Percentiles rank a stretch among this genome's conserved stretches.
Conservation (phyloP, 2,329 filamentous ascomycete genomes). For the Nigrospora oryzae region DNA sequence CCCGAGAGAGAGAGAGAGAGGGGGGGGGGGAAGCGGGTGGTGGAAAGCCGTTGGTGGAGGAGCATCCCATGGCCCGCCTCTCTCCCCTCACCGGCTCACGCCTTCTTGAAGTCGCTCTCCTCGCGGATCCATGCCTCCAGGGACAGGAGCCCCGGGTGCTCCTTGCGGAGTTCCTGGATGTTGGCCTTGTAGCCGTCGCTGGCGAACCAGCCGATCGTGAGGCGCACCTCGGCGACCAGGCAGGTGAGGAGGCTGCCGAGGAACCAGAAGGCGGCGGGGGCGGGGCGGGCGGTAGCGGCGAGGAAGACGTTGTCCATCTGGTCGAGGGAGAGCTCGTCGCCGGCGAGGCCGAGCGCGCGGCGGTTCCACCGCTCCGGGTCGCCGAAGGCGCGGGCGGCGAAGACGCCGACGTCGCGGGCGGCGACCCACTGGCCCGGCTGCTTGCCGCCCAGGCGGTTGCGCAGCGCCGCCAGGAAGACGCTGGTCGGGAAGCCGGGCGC, state of each 20-base stretch:
- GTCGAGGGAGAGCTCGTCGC: constrained; percentile 32
- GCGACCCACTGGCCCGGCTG: constrained; percentile 32
- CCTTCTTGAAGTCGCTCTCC: constrained; percentile 14
- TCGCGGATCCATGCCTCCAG: constrained; percentile 21
- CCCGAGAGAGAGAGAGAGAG: no score
- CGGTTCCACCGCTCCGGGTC: constrained; percentile 25
- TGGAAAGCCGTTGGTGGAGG: not conserved
- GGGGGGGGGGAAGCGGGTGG: not conserved
- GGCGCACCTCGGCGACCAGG: constrained; percentile 17
- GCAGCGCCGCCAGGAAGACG: constrained; percentile 25
- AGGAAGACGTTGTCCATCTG: constrained; percentile 18
- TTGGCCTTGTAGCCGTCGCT: constrained; percentile 24
- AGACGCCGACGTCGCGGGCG: constrained; percentile 33
- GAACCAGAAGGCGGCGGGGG: constrained; percentile 17
- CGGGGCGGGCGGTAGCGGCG: constrained; percentile 16
- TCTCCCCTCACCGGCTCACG: not conserved
- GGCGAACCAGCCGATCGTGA: constrained; percentile 21
- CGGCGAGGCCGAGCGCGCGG: constrained; percentile 19
- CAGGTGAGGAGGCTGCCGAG: constrained; percentile 20
- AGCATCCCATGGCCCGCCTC: not conserved
- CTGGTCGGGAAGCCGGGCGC: constrained; percentile 22
- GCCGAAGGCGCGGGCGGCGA: constrained; percentile 32
- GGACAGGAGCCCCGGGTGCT: constrained; percentile 20
- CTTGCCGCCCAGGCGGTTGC: constrained; percentile 17
- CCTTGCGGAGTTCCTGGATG: constrained; percentile 15